Evolutionary conservation across 2,329 filamentous ascomycete species (phyloP).

Genomic region (Hymenoscyphus fraxineus): DNA sequence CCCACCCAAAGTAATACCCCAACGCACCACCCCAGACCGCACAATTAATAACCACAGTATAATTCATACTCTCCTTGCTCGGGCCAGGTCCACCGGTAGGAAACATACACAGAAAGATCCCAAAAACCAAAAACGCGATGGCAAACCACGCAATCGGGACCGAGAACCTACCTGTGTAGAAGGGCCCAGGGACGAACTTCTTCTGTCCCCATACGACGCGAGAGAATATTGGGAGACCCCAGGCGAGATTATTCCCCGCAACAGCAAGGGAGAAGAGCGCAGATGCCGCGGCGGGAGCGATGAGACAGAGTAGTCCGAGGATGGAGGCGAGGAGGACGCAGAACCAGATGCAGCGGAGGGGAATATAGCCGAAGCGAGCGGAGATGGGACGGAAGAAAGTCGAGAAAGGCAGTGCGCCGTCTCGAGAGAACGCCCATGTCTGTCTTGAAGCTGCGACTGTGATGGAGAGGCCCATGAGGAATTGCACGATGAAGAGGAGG

Average conservation of each 20-base stretch:
- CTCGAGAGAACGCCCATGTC: constrained; percentile 60
- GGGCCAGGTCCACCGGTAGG: constrained; percentile 52
- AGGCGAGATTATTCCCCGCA: constrained; percentile 58
- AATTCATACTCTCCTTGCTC: constrained; percentile 52
- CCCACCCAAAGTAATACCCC: constrained; percentile 53
- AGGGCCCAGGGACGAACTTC: constrained; percentile 55
- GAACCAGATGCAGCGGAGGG: constrained; percentile 53
- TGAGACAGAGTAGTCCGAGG: constrained; percentile 55
- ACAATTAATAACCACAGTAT: constrained; percentile 58
- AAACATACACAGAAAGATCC: constrained; percentile 56
- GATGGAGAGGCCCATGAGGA: constrained; percentile 57
- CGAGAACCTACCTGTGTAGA: constrained; percentile 54
- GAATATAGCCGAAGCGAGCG: constrained; percentile 52
- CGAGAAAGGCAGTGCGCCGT: constrained; percentile 59
- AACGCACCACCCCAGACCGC: constrained; percentile 55
- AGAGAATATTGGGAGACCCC: constrained; percentile 55
- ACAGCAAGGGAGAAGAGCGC: constrained; percentile 58
- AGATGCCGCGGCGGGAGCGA: constrained; percentile 53
- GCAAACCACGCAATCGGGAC: constrained; percentile 51
- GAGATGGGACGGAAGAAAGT: constrained; percentile 51
- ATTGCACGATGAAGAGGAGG: constrained; percentile 57
- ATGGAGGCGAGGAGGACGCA: constrained; percentile 48
- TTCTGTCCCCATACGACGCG: constrained; percentile 54
- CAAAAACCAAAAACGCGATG: constrained; percentile 52
- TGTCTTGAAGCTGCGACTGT: constrained; percentile 57